Percentiles rank a stretch among this genome's conserved stretches.
Conservation (phyloP, 169 alveolate genomes). For the Eimeria sp. region DNA sequence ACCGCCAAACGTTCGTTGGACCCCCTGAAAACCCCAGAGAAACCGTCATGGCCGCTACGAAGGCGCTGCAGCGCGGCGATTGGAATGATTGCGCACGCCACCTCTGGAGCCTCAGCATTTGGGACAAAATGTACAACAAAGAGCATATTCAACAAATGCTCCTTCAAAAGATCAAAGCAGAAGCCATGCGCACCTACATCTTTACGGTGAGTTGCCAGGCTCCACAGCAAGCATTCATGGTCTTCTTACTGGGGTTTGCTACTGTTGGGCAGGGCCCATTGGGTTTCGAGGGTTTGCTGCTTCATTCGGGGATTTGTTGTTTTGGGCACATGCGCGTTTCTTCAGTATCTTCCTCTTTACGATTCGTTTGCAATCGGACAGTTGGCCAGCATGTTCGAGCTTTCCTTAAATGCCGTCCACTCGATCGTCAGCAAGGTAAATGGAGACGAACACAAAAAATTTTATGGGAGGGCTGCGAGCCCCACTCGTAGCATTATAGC, state of each 20-base stretch:
- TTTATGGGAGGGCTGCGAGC: too few species aligned
- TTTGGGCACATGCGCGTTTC: slow-evolving; percentile 11
- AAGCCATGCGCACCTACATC: slow-evolving; percentile 96
- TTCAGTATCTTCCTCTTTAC: slow-evolving; percentile 89
- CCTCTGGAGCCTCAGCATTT: slow-evolving; percentile 89
- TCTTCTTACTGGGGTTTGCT: not conserved
- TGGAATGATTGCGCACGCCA: slow-evolving; percentile 96
- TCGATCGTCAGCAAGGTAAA: slow-evolving; percentile 92
- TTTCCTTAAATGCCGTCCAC: slow-evolving; percentile 90
- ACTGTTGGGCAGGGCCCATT: not conserved
- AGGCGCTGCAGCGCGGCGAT: slow-evolving; percentile 94
- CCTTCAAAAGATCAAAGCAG: slow-evolving; percentile 94
- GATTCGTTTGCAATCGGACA: slow-evolving; percentile 93
- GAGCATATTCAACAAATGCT: slow-evolving; percentile 93
- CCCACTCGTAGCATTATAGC: too few species aligned
- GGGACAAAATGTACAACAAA: slow-evolving; percentile 92
- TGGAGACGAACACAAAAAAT: not conserved
- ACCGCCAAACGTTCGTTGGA: slow-evolving; percentile 93
- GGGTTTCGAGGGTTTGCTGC: not conserved
- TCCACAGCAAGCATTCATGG: not conserved
- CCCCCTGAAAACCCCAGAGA: slow-evolving; percentile 98
- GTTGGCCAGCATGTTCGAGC: slow-evolving; percentile 92
- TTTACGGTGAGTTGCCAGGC: slow-evolving; percentile 85
- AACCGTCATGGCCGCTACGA: slow-evolving; percentile 95
- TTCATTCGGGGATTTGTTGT: not conserved